Conservation (phyloP, 306 rosid genomes). For the Vigna unguiculata region DNA sequence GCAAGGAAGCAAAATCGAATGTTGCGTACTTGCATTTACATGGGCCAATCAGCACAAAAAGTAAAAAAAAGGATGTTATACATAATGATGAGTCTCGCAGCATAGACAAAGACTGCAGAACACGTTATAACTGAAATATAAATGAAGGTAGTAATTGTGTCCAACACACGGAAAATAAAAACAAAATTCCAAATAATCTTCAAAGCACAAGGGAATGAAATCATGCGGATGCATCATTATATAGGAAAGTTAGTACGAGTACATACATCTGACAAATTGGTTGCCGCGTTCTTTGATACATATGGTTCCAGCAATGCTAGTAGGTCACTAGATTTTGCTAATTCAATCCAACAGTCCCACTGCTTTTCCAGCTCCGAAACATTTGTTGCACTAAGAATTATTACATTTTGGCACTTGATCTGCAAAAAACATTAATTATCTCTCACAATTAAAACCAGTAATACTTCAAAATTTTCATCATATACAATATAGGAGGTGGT, state of each 20-base stretch:
- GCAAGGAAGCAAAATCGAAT: constrained; percentile 1
- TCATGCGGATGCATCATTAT: constrained; percentile 38
- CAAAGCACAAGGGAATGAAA: constrained; percentile 26
- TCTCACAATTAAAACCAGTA: constrained; percentile 25
- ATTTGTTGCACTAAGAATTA: constrained; percentile 75
- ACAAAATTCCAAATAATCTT: constrained; percentile 16
- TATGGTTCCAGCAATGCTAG: constrained; percentile 70
- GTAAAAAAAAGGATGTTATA: background rate
- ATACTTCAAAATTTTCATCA: constrained; percentile 21
- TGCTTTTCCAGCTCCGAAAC: constrained; percentile 70
- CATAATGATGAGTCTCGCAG: background rate
- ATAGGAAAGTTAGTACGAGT: constrained; percentile 39
- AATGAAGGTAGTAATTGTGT: constrained; percentile 14
- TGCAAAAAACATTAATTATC: constrained; percentile 50
- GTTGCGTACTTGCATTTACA: background rate
- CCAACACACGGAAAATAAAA: background rate
- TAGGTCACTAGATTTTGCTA: constrained; percentile 62
- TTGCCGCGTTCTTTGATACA: constrained; percentile 60
- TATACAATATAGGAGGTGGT: constrained; percentile 1
- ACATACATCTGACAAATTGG: constrained; percentile 76
- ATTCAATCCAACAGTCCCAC: constrained; percentile 89
- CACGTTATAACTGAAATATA: constrained; percentile 2
- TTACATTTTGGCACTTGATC: constrained; percentile 90
- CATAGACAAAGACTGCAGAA: background rate
- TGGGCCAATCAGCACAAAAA: background rate